Conservation (phyloP, 306 rosid genomes). For the Gynostemma pentaphyllum region DNA sequence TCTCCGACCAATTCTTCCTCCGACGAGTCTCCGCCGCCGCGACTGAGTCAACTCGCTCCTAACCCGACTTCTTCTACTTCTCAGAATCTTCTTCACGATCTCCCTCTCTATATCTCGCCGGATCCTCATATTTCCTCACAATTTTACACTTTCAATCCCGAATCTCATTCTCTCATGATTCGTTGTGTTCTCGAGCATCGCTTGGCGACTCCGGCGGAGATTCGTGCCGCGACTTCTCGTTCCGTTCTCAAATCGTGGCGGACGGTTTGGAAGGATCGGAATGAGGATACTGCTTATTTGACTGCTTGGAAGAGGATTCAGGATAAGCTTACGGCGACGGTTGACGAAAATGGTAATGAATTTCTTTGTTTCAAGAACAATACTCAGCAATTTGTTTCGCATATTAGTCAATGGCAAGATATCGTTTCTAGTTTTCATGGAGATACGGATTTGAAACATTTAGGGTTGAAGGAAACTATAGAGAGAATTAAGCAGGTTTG, state of each 20-base stretch:
- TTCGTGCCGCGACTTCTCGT: conserved; percentile 73
- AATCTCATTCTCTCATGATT: conserved; percentile 84
- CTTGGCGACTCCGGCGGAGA: conserved; percentile 69
- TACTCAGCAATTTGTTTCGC: conserved; percentile 79
- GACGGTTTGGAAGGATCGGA: conserved; percentile 95
- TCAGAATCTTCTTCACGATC: conserved; percentile 5
- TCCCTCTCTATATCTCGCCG: conserved; percentile 51
- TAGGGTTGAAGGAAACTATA: conserved; percentile 73
- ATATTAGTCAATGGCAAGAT: conserved; percentile 82
- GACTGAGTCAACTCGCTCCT: conserved; percentile 15
- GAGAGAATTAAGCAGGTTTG: conserved; percentile 84
- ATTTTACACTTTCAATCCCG: conserved; percentile 88
- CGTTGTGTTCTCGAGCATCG: conserved; percentile 66
- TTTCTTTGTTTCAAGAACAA: conserved; percentile 92
- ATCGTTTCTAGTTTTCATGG: conserved; percentile 71
- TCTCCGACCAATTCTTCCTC: conserved; percentile 29
- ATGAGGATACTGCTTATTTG: conserved; percentile 88
- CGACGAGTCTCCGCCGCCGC: conserved; percentile 25
- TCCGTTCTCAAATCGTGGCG: conserved; percentile 89
- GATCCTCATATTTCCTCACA: conserved; percentile 87
- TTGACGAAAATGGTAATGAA: conserved; percentile 47
- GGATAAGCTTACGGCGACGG: conserved; percentile 67
- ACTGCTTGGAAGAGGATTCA: conserved; percentile 98
- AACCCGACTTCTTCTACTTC: conserved; percentile 15
- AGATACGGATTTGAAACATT: conserved; percentile 68